Conservation (phyloP, 768 basidiomycete species). For the Leucosporidium yakuticum region DNA sequence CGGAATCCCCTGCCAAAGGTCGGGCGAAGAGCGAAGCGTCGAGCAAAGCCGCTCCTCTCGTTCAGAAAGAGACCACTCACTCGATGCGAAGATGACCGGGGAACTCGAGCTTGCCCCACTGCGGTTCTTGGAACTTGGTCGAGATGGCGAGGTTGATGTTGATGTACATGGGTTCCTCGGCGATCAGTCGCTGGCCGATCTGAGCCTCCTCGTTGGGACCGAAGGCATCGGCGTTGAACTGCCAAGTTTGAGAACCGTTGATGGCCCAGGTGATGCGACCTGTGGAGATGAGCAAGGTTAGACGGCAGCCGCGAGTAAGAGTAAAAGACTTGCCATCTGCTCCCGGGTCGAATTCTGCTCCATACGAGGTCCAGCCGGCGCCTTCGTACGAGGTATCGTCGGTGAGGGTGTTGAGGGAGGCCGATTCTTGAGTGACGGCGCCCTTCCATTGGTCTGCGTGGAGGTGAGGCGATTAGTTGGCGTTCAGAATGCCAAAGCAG, state of each 20-base stretch:
- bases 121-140: conserved; percentile 33
- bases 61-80: not conserved
- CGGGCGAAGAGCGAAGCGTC: no score
- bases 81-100: not conserved
- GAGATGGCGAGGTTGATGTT: conserved; percentile 64
- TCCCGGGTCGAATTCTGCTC: conserved; percentile 34
- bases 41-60: no score
- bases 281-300: no score
- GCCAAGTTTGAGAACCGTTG: conserved; percentile 64
- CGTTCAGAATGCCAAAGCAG: not conserved
- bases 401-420: conserved; percentile 29
- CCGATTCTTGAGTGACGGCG: conserved; percentile 28
- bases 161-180: conserved; percentile 86
- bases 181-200: conserved; percentile 61
- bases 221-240: conserved; percentile 57
- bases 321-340: no score
- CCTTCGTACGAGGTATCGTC: conserved; percentile 28
- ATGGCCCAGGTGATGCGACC: conserved; percentile 79
- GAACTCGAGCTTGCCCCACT: not conserved
- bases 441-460: conserved; percentile 25
- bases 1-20: no score
- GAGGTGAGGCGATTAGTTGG: not conserved
- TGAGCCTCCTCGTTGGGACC: conserved; percentile 57
- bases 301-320: no score
- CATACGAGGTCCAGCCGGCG: conserved; percentile 29